A percentile compares a stretch with the other conserved stretches of the same genome.
Conservation (phyloP, 1,139 yeast genomes). For the Wickerhamomyces sp. region DNA sequence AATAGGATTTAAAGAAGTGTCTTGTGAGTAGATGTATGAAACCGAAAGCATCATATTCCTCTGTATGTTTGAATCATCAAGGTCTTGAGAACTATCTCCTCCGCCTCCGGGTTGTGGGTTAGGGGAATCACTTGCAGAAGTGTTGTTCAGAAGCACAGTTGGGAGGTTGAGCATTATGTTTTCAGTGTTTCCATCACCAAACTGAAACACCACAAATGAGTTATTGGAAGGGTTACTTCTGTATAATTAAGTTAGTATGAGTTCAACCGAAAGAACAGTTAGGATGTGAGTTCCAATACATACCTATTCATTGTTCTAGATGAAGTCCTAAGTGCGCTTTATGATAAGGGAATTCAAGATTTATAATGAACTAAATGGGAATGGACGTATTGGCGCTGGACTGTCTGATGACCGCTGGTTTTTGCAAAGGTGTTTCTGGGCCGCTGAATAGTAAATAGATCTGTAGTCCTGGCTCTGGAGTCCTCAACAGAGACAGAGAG, state of each 20-base stretch:
- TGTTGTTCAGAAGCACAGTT: slow-evolving; percentile 2
- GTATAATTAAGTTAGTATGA: neutral
- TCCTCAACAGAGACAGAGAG: neutral
- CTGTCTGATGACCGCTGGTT: no score
- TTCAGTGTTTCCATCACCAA: slow-evolving; percentile 15
- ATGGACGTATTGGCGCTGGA: no score
- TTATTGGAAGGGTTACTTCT: slow-evolving; percentile 1
- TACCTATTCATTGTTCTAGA: slow-evolving; percentile 4
- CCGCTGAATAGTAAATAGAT: no score
- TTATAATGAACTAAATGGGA: neutral
- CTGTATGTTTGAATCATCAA: slow-evolving; percentile 3
- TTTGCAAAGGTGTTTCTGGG: no score
- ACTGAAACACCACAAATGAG: slow-evolving; percentile 17
- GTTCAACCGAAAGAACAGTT: neutral
- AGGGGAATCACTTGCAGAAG: neutral
- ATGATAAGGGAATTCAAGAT: neutral
- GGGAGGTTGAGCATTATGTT: slow-evolving; percentile 14
- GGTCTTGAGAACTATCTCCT: neutral
- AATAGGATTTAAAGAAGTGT: neutral
- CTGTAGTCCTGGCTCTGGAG: no score
- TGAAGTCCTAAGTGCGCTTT: neutral
- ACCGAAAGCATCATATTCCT: slow-evolving; percentile 34
- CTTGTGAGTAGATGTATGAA: slow-evolving; percentile 28
- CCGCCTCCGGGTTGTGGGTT: neutral
- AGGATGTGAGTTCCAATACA: neutral